A percentile compares a stretch with the other conserved stretches of the same genome.
Evolutionary conservation across 2,329 filamentous ascomycete species (phyloP).

Genomic region (Nemania diffusa): DNA sequence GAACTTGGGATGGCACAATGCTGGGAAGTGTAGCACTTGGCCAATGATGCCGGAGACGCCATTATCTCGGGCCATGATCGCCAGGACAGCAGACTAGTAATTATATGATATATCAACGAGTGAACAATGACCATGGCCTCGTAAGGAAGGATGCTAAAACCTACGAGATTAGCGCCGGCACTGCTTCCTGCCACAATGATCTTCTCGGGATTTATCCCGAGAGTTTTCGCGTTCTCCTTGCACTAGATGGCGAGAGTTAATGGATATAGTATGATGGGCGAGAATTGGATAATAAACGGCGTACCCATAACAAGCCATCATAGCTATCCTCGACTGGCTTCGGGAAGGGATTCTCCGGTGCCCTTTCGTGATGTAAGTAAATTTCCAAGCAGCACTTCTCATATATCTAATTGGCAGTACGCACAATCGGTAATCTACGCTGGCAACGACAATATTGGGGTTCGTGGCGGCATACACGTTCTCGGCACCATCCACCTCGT

Average conservation of each 20-base stretch:
- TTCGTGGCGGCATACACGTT: slow-evolving; percentile 50
- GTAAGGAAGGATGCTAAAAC: not conserved
- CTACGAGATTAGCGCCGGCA: slow-evolving; percentile 30
- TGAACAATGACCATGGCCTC: not conserved
- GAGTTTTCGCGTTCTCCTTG: slow-evolving; percentile 26
- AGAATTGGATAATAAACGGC: not conserved
- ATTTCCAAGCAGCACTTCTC: not conserved
- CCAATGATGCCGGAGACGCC: slow-evolving; percentile 30
- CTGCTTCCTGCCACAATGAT: slow-evolving; percentile 35
- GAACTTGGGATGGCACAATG: slow-evolving; percentile 32
- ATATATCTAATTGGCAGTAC: not conserved
- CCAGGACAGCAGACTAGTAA: slow-evolving; percentile 20
- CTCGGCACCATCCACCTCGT: slow-evolving; percentile 51
- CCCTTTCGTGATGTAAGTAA: slow-evolving; percentile 51
- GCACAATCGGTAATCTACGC: slow-evolving; percentile 53
- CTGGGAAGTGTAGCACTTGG: slow-evolving; percentile 35
- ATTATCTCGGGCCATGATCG: slow-evolving; percentile 26
- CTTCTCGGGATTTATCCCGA: slow-evolving; percentile 32
- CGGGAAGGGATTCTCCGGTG: slow-evolving; percentile 62
- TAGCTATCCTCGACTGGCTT: slow-evolving; percentile 62
- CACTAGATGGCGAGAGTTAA: slow-evolving; percentile 23
- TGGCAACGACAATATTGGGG: slow-evolving; percentile 51
- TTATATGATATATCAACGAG: not conserved
- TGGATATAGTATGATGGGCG: not conserved
- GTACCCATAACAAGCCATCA: slow-evolving; percentile 58